Evolutionary conservation across 1,284 basidiomycete genomes (phyloP).

Genomic region (Leccinum griseonigrum): DNA sequence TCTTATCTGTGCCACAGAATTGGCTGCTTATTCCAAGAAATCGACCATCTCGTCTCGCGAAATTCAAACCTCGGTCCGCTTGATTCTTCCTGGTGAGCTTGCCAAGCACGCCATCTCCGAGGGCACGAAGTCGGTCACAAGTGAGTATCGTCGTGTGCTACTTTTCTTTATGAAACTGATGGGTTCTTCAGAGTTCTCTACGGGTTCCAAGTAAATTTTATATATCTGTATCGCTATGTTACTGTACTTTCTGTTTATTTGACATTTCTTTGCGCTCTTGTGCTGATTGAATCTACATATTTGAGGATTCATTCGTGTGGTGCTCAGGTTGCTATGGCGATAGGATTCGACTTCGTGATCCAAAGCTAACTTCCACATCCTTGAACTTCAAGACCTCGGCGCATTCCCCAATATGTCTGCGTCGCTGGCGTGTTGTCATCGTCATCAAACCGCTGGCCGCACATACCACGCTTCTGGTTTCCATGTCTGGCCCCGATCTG

Average conservation of each 20-base stretch:
- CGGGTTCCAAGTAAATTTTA: slow-evolving; percentile 34
- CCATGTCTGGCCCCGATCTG: not conserved
- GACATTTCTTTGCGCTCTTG: slow-evolving; percentile 21
- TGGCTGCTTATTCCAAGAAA: slow-evolving; percentile 79
- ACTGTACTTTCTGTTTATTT: slow-evolving; percentile 32
- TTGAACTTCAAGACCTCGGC: not conserved
- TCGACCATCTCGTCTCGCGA: slow-evolving; percentile 82
- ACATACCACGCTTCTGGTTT: not conserved
- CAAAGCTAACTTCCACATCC: not conserved
- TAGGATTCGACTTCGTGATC: too few species aligned
- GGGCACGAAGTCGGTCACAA: slow-evolving; percentile 60
- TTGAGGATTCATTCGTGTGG: not conserved
- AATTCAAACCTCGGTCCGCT: slow-evolving; percentile 76
- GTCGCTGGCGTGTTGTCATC: not conserved
- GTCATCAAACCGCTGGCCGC: not conserved
- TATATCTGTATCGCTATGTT: slow-evolving; percentile 34
- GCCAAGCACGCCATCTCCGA: slow-evolving; percentile 73
- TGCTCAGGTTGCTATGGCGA: too few species aligned
- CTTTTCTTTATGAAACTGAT: not conserved
- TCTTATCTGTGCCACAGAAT: slow-evolving; percentile 41
- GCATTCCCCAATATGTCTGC: not conserved
- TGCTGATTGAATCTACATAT: not conserved
- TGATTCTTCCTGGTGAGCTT: slow-evolving; percentile 73
- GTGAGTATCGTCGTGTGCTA: slow-evolving; percentile 13
- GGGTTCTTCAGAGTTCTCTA: slow-evolving; percentile 32